Percentiles rank a stretch among this genome's conserved stretches.
Evolutionary conservation across 768 basidiomycete genomes (phyloP).

Genomic region (Trametes cinnabarina): DNA sequence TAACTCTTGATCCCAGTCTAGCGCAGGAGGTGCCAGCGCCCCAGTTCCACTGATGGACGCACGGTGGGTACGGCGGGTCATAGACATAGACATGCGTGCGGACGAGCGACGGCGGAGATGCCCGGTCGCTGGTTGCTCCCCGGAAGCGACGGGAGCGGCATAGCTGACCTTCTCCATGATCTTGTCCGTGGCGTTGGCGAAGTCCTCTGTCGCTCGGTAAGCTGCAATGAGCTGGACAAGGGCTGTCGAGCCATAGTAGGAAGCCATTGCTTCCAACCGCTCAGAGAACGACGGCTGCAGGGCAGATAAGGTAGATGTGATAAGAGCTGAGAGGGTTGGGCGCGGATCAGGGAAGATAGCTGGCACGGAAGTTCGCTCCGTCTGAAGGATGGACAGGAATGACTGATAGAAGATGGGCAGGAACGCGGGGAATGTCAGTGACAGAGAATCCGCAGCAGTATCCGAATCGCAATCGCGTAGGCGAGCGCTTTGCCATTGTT

Average conservation of each 20-base stretch:
- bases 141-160: conserved; percentile 35
- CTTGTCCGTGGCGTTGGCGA: conserved; percentile 69
- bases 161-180: conserved; percentile 66
- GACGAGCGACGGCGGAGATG: conserved; percentile 24
- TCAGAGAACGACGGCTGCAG: conserved; percentile 82
- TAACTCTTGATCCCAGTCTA: conserved; percentile 86
- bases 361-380: conserved; percentile 72
- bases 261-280: conserved; percentile 68
- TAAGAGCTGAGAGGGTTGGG: conserved; percentile 72
- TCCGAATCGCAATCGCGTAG: conserved; percentile 53
- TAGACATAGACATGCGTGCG: conserved; percentile 32
- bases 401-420: conserved; percentile 72
- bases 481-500: conserved; percentile 63
- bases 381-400: conserved; percentile 62
- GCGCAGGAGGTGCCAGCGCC: conserved; percentile 6
- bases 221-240: conserved; percentile 69
- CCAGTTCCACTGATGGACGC: conserved; percentile 30
- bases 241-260: conserved; percentile 58
- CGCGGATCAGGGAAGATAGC: conserved; percentile 87
- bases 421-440: conserved; percentile 59
- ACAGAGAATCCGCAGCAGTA: conserved; percentile 15
- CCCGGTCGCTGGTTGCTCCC: neutral
- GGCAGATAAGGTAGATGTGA: conserved; percentile 75
- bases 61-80: conserved; percentile 30
- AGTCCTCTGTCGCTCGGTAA: conserved; percentile 78